These are phyloP conservation scores for Cicer cuneatum DNA, from an alignment of 306 rosid species.

Conservation along the genomic window DNA sequence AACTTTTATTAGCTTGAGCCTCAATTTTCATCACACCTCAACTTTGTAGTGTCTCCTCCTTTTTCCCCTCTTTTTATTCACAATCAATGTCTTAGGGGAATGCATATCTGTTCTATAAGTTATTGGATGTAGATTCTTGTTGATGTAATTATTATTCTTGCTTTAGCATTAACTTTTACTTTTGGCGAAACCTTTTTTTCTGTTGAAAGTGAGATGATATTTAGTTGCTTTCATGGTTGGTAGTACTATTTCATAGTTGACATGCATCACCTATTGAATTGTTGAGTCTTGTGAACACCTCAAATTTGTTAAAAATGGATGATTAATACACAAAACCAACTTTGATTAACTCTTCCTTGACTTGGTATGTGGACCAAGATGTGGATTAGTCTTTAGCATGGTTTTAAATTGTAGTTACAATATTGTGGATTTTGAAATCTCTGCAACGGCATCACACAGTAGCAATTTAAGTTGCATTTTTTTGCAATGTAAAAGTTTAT, in stretches of 20 bases:
- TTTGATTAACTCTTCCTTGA: constrained; percentile 25
- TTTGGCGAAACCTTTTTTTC: constrained; percentile 50
- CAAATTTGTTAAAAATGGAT: constrained; percentile 36
- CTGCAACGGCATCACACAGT: too few relatives aligned
- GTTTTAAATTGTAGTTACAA: too few relatives aligned
- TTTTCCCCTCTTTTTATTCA: constrained; percentile 13
- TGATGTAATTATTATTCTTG: constrained; percentile 56
- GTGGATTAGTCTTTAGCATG: not conserved
- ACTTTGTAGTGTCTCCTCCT: constrained; percentile 30
- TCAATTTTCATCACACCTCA: constrained; percentile 44
- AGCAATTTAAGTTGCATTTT: too few relatives aligned
- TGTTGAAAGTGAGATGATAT: constrained; percentile 45
- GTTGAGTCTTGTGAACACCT: constrained; percentile 43
- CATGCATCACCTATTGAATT: constrained; percentile 28
- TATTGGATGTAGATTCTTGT: constrained; percentile 55
- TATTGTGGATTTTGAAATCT: too few relatives aligned
- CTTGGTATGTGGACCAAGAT: constrained; percentile 2
- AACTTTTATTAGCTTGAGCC: constrained; percentile 38
- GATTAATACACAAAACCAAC: constrained; percentile 27
- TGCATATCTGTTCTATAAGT: constrained; percentile 47
- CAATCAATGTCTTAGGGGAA: constrained; percentile 38
- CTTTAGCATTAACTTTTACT: constrained; percentile 55
- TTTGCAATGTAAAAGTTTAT: too few relatives aligned
- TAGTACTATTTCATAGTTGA: constrained; percentile 48
- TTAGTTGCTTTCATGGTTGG: constrained; percentile 40